Evolutionary conservation across 1,139 yeast genomes (phyloP), one percentile per base, ranked within the genome.

Genomic region (Geotrichum cucujoidarum): DNA sequence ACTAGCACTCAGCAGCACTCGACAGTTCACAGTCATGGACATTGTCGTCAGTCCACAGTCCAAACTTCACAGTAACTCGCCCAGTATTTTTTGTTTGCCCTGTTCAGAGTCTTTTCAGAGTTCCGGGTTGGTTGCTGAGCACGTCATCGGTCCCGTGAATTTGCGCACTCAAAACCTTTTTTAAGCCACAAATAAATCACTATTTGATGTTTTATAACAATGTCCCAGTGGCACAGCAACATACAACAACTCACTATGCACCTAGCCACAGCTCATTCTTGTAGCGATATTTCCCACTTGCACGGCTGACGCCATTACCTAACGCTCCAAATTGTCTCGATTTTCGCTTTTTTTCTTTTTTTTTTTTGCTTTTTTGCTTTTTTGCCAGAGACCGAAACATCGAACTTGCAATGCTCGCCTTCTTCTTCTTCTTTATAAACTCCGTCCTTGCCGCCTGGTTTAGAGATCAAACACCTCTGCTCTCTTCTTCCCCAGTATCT

Each of bases 61-160:
- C n/a, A n/a, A n/a, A n/a, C n/a, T n/a, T n/a, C n/a, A n/a, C n/a
- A n/a, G n/a, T n/a, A n/a, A n/a, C n/a, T n/a, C n/a, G n/a, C n/a
- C n/a, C n/a, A n/a, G n/a, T n/a, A n/a, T n/a, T n/a, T n/a, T n/a
- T n/a, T n/a, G n/a, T n/a, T n/a, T n/a, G n/a, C n/a, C n/a, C n/a
- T n/a, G n/a, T n/a, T n/a, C n/a, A n/a, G n/a, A n/a, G n/a, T n/a
- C n/a, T n/a, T n/a, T n/a, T n/a, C n/a, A n/a, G n/a, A n/a, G n/a
- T n/a, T n/a, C n/a, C n/a, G n/a, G n/a, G n/a, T n/a, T n/a, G n/a
- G n/a, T n/a, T n/a, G n/a, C n/a, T n/a, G n/a, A 34, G 38, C 38
- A 34, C 38, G 38, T 34, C 38, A 34, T 34, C n/a, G 24, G 14
- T 18, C 38, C 17, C 38, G 38, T 34, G 38, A 34, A 10, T 11